Evolutionary conservation across 2,329 filamentous ascomycete species (phyloP), one percentile per base, ranked within the genome.

Genomic region (Colletotrichum eleusines): DNA sequence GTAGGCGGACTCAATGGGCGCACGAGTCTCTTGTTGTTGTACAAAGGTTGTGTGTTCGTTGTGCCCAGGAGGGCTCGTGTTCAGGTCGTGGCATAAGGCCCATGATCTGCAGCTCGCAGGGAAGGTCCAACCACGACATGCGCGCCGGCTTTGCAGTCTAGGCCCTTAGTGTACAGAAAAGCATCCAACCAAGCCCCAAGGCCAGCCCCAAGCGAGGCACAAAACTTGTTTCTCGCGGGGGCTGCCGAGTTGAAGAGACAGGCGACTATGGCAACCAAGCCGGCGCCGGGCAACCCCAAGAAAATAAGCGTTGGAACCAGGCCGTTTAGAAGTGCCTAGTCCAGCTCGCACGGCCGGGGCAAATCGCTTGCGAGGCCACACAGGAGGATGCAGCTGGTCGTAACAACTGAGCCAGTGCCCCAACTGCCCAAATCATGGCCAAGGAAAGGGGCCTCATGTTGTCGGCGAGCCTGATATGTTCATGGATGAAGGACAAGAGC

Each of bases 211-310:
- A 38, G 48, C 4, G 61, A 54, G 42, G 58, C 63, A 70, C 40
- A 64, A 72, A 73, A 71, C 72, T 58, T 71, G 70, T 53, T 73
- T 73, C 65, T 55, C 53, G 51, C 62, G 38, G 55, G 53, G 59
- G 46, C 31, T n/a, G 55, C 35, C 46, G 20, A 53, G 11, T 51
- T 14, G n/a, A 5, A 31, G 16, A 33, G 46, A 53, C 33, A 23
- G 33, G 23, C 6, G 46, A 53, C 23, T n/a, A 9, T 46, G 63
- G 57, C 55, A 40, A 51, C 33, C 42, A 61, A 42, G 33, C 31
- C 57, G 42, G 40, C 35, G 26, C 33, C 62, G 46, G 55, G 57
- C 64, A 33, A 46, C 33, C 31, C 31, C 40, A 42, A 69, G 66
- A 60, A 18, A 26, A 23, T 33, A 38, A 35, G 8, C 28, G 62